Conservation (phyloP, 176 grass and related monocot species). For the Hordeum vulgare region MorexV3_pseudomolecules_assembly NC_058522.1:432660161-432660660, state of each 20-base stretch:
- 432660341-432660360: neutral
- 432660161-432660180: neutral
- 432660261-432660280: neutral
- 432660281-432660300: neutral
- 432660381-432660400: neutral
- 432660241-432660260: neutral
- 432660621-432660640: neutral
- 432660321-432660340: neutral
- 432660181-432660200: neutral
- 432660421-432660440: neutral
- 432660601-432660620: neutral
- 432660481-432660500: neutral
- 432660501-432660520: neutral
- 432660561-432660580: neutral
- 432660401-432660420: neutral
- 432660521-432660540: neutral
- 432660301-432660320: neutral
- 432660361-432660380: neutral
- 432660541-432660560: neutral
- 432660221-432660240: neutral
- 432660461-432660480: neutral
- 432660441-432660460: neutral
- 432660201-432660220: neutral
- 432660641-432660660: neutral
- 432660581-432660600: neutral